Evolutionary conservation across 495 filamentous ascomycete genomes (phyloP), one percentile per base, ranked within the genome.

Genomic region (Penicillium fimorum): DNA sequence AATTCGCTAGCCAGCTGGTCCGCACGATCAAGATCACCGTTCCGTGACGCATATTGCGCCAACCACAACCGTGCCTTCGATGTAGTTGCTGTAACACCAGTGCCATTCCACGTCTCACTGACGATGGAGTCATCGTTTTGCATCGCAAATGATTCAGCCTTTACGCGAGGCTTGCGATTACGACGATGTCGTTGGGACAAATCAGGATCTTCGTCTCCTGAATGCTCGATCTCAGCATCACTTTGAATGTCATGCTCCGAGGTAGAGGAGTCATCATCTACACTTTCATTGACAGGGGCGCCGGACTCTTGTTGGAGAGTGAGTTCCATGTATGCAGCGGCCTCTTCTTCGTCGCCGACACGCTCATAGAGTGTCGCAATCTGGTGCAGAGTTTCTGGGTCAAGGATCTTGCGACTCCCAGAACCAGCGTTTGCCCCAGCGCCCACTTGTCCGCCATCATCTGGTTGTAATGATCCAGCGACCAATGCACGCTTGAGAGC

Each of bases 1-100:
- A 97, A 77, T 68, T 97, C 93, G 50, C 83, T 89, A 3, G 91
- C 92, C 15, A 96, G 74, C 59, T 91, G 87, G 71, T 88, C 88
- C 15, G 91, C 90, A 46, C 87, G 81, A 5, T 76, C 76, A 53
- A 89, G 87, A 63, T 92, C 88, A 27, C 87, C 88, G 22, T 80
- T 77, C 20, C 79, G 76, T 76, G 94, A 88, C 18, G 90, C 86
- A 76, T 84, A 88, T 62, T 84, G 82, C 22, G 94, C 93, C 37
- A 99, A 82, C 95, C 95, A 97, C 82, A 97, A 85, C 9, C 95
- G 77, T 12, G 95, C 95, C 67, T 91, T 93, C 33, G 88, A 92
- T 13, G 95, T 97, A 3, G 91, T 90, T 1, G 82, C 81, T 4
- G 94, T 97, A 12, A 96, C 90, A 0, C 93, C 89, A 0, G 83